phyloP scores from a whole-genome alignment of 139 green algal genomes.

The Micractinium conductrix region DNA sequence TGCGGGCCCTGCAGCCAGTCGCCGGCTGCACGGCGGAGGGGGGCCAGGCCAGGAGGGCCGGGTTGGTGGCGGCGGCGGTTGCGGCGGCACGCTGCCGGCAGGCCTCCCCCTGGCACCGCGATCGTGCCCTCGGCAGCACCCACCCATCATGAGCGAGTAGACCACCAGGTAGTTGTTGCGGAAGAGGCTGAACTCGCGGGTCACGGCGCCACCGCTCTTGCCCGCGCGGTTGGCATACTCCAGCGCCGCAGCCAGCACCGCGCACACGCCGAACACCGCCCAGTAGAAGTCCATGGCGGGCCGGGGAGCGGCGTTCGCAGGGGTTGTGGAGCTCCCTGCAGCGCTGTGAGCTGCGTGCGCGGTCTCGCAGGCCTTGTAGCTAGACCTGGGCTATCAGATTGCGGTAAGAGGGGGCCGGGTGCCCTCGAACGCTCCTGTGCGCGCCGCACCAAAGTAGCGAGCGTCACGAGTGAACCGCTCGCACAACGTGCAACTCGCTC shows the following conservation, averaged over 20 bases:
- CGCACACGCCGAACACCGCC: slow-evolving; percentile 47
- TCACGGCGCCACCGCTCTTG: slow-evolving; percentile 6
- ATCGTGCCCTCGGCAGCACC: slow-evolving; percentile 1
- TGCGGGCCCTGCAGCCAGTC: slow-evolving; percentile 99
- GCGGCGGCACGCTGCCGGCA: background rate
- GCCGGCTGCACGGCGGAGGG: slow-evolving; percentile 66
- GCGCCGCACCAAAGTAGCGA: no score
- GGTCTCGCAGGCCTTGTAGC: background rate
- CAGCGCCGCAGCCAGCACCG: slow-evolving; percentile 47
- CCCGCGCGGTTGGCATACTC: slow-evolving; percentile 50
- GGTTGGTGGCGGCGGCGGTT: background rate
- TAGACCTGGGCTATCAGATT: no score
- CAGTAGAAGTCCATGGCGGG: slow-evolving; percentile 68
- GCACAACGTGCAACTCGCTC: no score
- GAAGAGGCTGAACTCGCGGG: slow-evolving; percentile 79
- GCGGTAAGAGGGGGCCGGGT: no score
- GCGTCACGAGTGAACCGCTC: no score
- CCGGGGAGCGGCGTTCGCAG: no score
- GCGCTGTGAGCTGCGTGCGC: no score
- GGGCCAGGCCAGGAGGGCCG: background rate
- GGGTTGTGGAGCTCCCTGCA: no score
- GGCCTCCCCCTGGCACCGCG: background rate
- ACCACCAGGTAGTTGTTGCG: slow-evolving; percentile 95
- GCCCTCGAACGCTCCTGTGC: no score
- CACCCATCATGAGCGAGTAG: slow-evolving; percentile 97